Conservation (phyloP, 2,329 filamentous ascomycete genomes). For the Ophiostoma australiae region DNA sequence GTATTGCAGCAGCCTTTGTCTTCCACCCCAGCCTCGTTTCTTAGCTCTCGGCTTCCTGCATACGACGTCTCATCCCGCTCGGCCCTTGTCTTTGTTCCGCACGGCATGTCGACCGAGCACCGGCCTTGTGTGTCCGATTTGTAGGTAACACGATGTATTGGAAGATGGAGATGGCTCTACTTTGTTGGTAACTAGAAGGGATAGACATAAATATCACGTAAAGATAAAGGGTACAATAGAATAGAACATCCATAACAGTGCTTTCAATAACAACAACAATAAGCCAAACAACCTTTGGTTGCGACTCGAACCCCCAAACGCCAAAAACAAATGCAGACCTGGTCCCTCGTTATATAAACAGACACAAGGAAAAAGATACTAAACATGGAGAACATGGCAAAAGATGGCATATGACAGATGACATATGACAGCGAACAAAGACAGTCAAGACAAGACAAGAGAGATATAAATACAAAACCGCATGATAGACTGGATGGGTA, state of each 20-base stretch:
- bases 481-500: neutral
- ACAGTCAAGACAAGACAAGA: neutral
- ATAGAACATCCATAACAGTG: too few species aligned
- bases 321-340: conserved; percentile 5
- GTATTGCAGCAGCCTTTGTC: neutral
- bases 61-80: neutral
- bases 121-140: neutral
- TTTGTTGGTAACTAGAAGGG: neutral
- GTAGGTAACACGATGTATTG: neutral
- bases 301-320: neutral
- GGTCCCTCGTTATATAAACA: conserved; percentile 13
- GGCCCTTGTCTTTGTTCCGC: neutral
- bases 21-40: neutral
- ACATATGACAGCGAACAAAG: neutral
- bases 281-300: neutral
- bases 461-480: conserved; percentile 7
- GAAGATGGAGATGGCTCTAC: neutral
- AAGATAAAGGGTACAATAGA: neutral
- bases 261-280: neutral
- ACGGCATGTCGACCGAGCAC: neutral
- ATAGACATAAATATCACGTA: neutral
- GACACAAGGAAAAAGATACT: neutral
- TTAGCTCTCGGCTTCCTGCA: neutral
- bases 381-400: neutral
- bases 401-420: neutral